phyloP scores from a whole-genome alignment of 148 eudicot species.

The Vaccinium corymbosum region DNA sequence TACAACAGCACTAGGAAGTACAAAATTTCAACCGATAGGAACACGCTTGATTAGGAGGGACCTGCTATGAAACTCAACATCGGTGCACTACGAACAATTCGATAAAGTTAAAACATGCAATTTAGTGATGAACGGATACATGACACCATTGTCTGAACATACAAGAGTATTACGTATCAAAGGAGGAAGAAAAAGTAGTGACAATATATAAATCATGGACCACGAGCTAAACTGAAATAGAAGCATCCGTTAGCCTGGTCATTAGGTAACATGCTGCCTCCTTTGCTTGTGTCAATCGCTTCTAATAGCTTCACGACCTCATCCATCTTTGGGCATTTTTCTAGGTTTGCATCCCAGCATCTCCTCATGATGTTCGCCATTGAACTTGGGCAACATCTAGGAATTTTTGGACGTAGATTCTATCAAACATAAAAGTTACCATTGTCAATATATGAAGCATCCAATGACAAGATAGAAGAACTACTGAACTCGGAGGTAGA shows the following conservation, averaged over 20 bases:
- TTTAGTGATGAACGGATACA: not conserved
- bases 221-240: conserved; percentile 53
- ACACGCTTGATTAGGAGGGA: not conserved
- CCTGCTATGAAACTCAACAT: not conserved
- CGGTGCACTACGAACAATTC: not conserved
- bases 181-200: not conserved
- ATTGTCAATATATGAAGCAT: not conserved
- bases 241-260: conserved; percentile 61
- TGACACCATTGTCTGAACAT: not conserved
- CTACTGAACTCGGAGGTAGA: not conserved
- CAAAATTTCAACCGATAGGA: not conserved
- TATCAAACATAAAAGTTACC: conserved; percentile 11
- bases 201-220: conserved; percentile 39
- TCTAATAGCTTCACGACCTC: conserved; percentile 75
- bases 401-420: conserved; percentile 76
- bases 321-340: conserved; percentile 79
- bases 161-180: not conserved
- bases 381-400: conserved; percentile 78
- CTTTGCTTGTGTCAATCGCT: conserved; percentile 76
- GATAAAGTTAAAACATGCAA: not conserved
- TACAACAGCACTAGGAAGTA: not conserved
- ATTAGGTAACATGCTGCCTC: conserved; percentile 91
- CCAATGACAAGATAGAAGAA: not conserved
- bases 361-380: conserved; percentile 73
- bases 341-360: conserved; percentile 85